phyloP scores from a whole-genome alignment of 2,329 filamentous ascomycete species.

The Aspergillus viridinutans region DNA sequence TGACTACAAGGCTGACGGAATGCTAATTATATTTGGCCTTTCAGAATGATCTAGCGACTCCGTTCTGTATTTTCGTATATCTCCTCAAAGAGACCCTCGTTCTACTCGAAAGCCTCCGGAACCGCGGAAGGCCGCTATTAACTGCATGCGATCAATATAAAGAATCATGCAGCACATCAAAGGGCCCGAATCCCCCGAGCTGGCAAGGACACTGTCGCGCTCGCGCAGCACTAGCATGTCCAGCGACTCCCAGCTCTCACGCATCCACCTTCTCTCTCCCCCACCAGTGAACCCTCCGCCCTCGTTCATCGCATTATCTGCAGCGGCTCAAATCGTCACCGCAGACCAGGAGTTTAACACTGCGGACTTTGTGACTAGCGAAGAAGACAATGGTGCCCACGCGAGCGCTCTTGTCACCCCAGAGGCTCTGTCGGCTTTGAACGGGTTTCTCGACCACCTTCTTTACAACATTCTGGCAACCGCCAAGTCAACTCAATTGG shows the following conservation, averaged over 20 bases:
- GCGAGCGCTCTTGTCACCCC: constrained; percentile 70
- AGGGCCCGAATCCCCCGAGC: constrained; percentile 28
- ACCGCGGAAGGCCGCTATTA: background rate
- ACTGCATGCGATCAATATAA: constrained; percentile 8
- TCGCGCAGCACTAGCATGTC: constrained; percentile 40
- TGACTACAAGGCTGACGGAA: background rate
- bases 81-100: background rate
- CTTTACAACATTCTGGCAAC: constrained; percentile 83
- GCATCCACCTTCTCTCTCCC: constrained; percentile 54
- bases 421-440: constrained; percentile 72
- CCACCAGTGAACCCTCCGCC: constrained; percentile 71
- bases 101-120: background rate
- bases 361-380: constrained; percentile 65
- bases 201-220: constrained; percentile 26
- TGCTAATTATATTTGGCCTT: background rate
- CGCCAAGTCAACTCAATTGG: constrained; percentile 72
- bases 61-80: background rate
- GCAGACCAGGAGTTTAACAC: constrained; percentile 77
- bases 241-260: constrained; percentile 32
- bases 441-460: constrained; percentile 89
- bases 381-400: constrained; percentile 60
- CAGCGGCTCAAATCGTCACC: constrained; percentile 87
- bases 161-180: constrained; percentile 28
- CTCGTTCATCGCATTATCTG: constrained; percentile 80
- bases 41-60: background rate